phyloP scores from a whole-genome alignment of 164 flowering plant genomes.

The Vitis rotundifolia region DNA sequence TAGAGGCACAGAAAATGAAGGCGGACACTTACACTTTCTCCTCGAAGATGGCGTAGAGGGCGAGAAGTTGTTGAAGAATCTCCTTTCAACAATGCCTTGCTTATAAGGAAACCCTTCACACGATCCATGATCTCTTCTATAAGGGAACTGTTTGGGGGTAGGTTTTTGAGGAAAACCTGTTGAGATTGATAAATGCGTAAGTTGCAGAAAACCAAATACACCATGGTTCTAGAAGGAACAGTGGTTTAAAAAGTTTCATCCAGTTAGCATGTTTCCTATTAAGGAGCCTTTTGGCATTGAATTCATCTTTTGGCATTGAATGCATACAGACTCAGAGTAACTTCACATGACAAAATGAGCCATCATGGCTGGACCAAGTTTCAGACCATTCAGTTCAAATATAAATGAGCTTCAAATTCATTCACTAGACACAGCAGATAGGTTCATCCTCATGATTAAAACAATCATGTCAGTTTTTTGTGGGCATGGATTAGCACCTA shows the following conservation, averaged over 20 bases:
- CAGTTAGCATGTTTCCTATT: not conserved
- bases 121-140: conserved; percentile 81
- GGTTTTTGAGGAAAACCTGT: conserved; percentile 89
- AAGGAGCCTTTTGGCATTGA: not conserved
- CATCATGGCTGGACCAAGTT: not conserved
- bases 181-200: not conserved
- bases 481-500: not conserved
- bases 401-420: not conserved
- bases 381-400: not conserved
- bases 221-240: not conserved
- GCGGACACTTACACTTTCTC: conserved; percentile 59
- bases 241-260: not conserved
- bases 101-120: conserved; percentile 76
- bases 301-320: not conserved
- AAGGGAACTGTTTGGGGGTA: conserved; percentile 86
- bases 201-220: not conserved
- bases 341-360: not conserved
- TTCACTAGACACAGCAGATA: not conserved
- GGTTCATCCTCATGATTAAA: no score
- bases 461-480: no score
- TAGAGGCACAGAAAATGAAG: not conserved
- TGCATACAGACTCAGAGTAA: not conserved
- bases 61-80: conserved; percentile 50
- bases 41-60: conserved; percentile 59
- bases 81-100: conserved; percentile 77